Evolutionary conservation across 192 early-diverging fungal genomes (phyloP), one percentile per base, ranked within the genome.

Genomic region (Geranomyces michiganensis): DNA sequence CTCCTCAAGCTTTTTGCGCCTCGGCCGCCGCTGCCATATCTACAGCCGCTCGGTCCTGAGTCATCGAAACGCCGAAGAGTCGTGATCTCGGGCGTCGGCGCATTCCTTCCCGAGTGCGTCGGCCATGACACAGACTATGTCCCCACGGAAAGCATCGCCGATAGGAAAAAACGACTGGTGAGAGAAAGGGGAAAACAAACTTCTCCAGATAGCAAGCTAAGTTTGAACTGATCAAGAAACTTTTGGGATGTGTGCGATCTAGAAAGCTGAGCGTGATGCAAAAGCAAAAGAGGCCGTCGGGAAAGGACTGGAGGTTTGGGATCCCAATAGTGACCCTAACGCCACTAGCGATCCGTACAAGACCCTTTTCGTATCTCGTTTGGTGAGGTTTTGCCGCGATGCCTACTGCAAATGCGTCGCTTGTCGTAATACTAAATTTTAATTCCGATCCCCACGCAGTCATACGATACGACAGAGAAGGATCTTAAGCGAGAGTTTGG

Each of bases 311-410:
- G 79, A 78, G 60, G 56, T 73, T 68, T 94, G 91, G 91, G 83
- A 92, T 67, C 92, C 93, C 21, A 82, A 82, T 30, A 82, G 87
- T 14, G 92, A 95, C 75, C 77, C 88, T 14, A 79, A 92, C 17
- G 86, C 90, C 8, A 83, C 84, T 0, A 88, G 90, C 4, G 93
- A 98, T 78, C 93, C 96, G 0, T 98, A 93, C 87, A 94, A 94
- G 67, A 96, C 95, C 14, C 76, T 97, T 5, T 92, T 97, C 65
- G 91, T 98, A 0, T 89, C 87, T 22, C 87, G 94, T 24, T 79
- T 98, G 74, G 90, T 91, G 77, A 61, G 73, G 7, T 3, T 7
- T 51, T 15, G 59, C 31, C 17, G 36, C 36, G 36, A n/a, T n/a
- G n/a, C n/a, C n/a, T n/a, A n/a, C 17, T 12, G 12, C 13, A 22